These are phyloP conservation scores for Polyporus arcularius DNA, from an alignment of 768 basidiomycete genomes.

Conservation along the genomic window DNA sequence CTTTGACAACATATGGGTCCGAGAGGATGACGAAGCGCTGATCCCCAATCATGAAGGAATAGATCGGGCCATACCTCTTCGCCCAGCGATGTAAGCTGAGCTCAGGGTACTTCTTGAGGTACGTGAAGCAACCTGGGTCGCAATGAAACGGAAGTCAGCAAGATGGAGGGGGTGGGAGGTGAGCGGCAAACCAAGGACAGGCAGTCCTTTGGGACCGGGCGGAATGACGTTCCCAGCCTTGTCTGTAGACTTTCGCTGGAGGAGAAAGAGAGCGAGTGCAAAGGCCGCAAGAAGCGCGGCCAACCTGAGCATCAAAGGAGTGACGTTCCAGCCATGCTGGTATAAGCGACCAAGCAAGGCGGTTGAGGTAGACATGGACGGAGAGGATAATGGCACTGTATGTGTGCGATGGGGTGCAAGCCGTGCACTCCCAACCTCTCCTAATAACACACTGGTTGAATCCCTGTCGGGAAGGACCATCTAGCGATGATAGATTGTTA, in stretches of 20 bases:
- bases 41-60: conserved; percentile 48
- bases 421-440: too few relatives aligned
- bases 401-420: too few relatives aligned
- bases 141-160: not conserved
- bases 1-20: conserved; percentile 44
- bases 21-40: conserved; percentile 50
- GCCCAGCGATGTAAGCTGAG: conserved; percentile 25
- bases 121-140: conserved; percentile 30
- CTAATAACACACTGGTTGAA: too few relatives aligned
- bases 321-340: not conserved
- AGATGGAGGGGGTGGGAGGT: not conserved
- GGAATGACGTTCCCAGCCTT: conserved; percentile 27
- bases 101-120: conserved; percentile 45
- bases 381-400: not conserved
- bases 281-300: not conserved
- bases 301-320: not conserved
- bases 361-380: not conserved
- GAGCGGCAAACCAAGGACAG: conserved; percentile 6
- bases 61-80: conserved; percentile 44
- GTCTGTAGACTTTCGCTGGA: conserved; percentile 23
- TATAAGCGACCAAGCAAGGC: not conserved
- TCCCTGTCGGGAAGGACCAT: too few relatives aligned
- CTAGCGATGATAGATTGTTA: too few relatives aligned
- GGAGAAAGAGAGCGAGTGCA: conserved; percentile 17
- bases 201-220: conserved; percentile 19